Base-by-base conservation (phyloP, 495 filamentous ascomycete species). In the Penicillium canariense region DNA sequence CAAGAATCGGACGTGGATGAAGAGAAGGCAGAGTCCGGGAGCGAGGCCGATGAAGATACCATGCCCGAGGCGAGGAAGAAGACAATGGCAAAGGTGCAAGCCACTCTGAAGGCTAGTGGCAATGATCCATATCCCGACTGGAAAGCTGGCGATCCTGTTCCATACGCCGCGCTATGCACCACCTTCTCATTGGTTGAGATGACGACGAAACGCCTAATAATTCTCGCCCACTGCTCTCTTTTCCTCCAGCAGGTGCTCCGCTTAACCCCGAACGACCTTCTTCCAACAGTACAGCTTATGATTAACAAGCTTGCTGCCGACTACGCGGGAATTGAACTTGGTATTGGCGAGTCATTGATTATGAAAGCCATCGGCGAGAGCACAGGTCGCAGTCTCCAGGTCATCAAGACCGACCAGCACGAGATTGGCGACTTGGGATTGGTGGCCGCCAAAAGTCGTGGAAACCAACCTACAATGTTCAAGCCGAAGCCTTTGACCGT, bases 331-430 rank as follows among this genome's bases (percentile, higher is more conserved):
- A 88, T 98, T 52, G 94, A 98, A 70, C 77, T 98, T 15, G 94
- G 94, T 26, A 97, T 98, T 65, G 94, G 94, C 38, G 94, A 98
- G 74, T 96, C 91, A 12, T 68, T 98, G 39, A 96, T 98, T 61
- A 97, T 98, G 91, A 98, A 97, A 63, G 89, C 94, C 14, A 96
- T 98, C 63, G 91, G 91, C 12, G 92, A 98, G 74, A 86, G 84
- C 46, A 97, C 94, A 2, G 94, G 94, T 5, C 86, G 95, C 49
- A 94, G 86, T 65, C 70, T 97, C 35, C 72, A 82, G 8, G 84
- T 94, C 48, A 96, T 97, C 69, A 97, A 96, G 67, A 80, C 84
- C 34, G 94, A 98, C 62, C 94, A 98, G 55, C 90, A 91, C 59
- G 90, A 97, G 60, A 95, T 97, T 66, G 94, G 94, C 22, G 94